Base-by-base conservation (phyloP, 2,329 filamentous ascomycete species). In the Talaromyces verruculosus region DNA sequence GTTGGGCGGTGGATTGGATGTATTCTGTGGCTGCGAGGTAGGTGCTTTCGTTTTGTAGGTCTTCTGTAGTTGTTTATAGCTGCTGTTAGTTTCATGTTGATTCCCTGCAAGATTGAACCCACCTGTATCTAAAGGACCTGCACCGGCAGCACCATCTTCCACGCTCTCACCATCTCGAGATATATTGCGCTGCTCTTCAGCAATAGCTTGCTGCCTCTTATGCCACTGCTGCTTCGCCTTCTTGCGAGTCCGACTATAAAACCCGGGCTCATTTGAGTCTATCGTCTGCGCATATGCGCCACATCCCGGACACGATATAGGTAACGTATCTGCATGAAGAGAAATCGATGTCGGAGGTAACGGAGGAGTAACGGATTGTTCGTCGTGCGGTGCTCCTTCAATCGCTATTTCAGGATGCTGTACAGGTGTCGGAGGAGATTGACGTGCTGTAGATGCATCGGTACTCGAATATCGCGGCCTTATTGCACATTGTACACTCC, bases 251-350 rank as follows among this genome's bases (percentile, higher is more conserved):
- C 78, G 72, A 65, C 81, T 79, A 73, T 88, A 89, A 74, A 82
- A 89, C 11, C 87, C 87, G 1, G 87, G 83, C 69, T 84, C 81
- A 1, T 82, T 77, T 41, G 82, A 77, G 57, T 85, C 82, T 59
- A 85, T 73, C 5, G 83, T 84, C 73, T 89, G 87, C 39, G 84
- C 81, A 41, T 84, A 83, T 33, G 87, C 87, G 63, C 87, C 87
- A 69, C 87, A 89, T 70, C 87, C 87, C 35, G 87, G 87, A 73
- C 87, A 89, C 28, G 82, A 81, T 6, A 81, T 65, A 0, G 85
- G 85, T 13, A 88, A 73, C 6, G 67, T 41, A 19, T 72, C 68
- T 5, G 68, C 66, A n/a, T 69, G 10, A 2, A 67, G 51, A 4
- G 66, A 41, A 13, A 57, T 25, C 10, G 63, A 49, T n/a, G 70